Base-by-base conservation (phyloP, 768 basidiomycete species). In the Agrocybe pediades region DNA sequence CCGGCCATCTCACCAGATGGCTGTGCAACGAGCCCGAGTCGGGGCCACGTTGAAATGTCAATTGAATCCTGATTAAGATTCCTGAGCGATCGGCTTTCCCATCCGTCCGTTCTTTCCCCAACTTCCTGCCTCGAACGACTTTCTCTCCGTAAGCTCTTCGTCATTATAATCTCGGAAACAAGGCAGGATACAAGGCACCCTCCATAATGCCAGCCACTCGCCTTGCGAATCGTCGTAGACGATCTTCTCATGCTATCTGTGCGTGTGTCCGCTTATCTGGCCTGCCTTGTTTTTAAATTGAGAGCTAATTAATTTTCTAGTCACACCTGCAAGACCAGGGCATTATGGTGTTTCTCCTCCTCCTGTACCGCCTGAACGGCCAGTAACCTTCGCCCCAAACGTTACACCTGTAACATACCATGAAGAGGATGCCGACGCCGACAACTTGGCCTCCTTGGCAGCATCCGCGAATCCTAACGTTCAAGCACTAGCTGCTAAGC, bases 361-460 rank as follows among this genome's bases (percentile, higher is more conserved):
- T 3, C 33, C 33, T 13, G 33, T 13, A 36, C 33, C 33, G n/a
- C 33, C 33, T 36, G 13, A 36, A 13, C 62, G 62, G 13, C 64
- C 64, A 2, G 58, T 68, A 36, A 68, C 62, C 25, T 68, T 68
- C 36, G 67, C 65, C 7, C 67, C 67, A 15, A 68, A 68, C 49
- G 65, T 68, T 4, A 68, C 67, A n/a, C 67, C 67, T 8, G 56
- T 62, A 1, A 63, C 64, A 6, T 66, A 56, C 51, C 58, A 53
- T 21, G 62, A 61, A 24, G 59, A 59, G 3, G 60, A 62, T 48
- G 57, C 59, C 16, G 49, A 53, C 41, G 59, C 52, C 21, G 59
- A 57, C 16, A 25, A 6, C 7, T 51, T 33, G 16, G 47, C 51
- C 36, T 47, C 46, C 23, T 33, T 36, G 43, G 41, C 36, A 17